phyloP scores from a whole-genome alignment of 2,329 filamentous ascomycete species.

The Colletotrichum abscissum region DNA sequence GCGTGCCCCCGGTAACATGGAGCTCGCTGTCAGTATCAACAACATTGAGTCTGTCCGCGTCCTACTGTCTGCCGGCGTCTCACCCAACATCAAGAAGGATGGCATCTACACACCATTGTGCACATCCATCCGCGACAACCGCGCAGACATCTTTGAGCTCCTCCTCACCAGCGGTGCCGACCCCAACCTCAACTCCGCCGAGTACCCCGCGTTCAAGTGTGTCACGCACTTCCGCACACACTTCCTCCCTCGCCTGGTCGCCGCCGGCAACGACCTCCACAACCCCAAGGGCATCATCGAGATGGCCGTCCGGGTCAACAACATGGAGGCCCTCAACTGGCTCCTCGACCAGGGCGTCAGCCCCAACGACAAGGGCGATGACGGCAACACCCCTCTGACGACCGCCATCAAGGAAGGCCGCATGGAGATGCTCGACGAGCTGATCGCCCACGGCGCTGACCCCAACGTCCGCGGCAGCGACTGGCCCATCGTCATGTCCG shows the following conservation, averaged over 20 bases:
- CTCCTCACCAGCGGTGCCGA: slow-evolving; percentile 68
- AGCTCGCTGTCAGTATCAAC: slow-evolving; percentile 72
- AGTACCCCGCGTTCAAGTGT: slow-evolving; percentile 76
- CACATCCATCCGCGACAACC: slow-evolving; percentile 75
- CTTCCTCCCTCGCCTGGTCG: slow-evolving; percentile 68
- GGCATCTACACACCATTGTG: slow-evolving; percentile 76
- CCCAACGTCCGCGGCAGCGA: slow-evolving; percentile 73
- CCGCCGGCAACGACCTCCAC: slow-evolving; percentile 69
- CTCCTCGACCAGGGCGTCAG: slow-evolving; percentile 70
- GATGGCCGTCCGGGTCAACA: slow-evolving; percentile 71
- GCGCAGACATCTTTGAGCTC: slow-evolving; percentile 69
- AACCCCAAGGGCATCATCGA: slow-evolving; percentile 74
- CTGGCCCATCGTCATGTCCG: slow-evolving; percentile 78
- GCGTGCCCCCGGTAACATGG: slow-evolving; percentile 72
- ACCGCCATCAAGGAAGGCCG: slow-evolving; percentile 73
- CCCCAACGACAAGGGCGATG: slow-evolving; percentile 67
- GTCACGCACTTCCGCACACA: slow-evolving; percentile 73
- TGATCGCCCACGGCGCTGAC: slow-evolving; percentile 69
- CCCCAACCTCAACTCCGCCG: slow-evolving; percentile 70
- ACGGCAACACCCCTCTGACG: slow-evolving; percentile 71
- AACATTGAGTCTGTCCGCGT: slow-evolving; percentile 70
- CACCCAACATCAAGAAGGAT: slow-evolving; percentile 72
- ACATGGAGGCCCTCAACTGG: slow-evolving; percentile 69
- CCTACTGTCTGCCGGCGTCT: slow-evolving; percentile 68
- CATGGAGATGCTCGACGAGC: slow-evolving; percentile 67